Percentiles rank a stretch among this genome's conserved stretches.
Evolutionary conservation across 768 basidiomycete genomes (phyloP).

Genomic region (Mycena haematopus): DNA sequence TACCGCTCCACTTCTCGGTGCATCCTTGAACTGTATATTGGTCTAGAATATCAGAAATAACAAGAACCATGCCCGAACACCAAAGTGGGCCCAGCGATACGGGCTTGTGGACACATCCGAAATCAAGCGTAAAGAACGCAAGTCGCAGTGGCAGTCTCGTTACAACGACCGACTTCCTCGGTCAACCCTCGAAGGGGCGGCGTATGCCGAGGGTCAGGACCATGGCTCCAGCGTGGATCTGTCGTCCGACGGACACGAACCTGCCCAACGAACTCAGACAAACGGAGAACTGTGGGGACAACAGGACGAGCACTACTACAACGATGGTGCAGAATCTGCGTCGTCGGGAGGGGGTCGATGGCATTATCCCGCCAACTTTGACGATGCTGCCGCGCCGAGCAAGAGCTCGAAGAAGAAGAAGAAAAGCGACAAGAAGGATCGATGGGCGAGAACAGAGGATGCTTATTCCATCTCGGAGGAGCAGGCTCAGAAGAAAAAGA

Average conservation of each 20-base stretch:
- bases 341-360: slow-evolving; percentile 63
- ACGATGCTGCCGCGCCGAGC: slow-evolving; percentile 57
- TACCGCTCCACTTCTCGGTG: not conserved
- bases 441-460: slow-evolving; percentile 88
- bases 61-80: slow-evolving; percentile 90
- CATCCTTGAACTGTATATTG: slow-evolving; percentile 8
- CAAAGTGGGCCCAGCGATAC: slow-evolving; percentile 92
- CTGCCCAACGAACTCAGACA: slow-evolving; percentile 41
- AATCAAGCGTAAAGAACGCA: slow-evolving; percentile 77
- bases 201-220: slow-evolving; percentile 84
- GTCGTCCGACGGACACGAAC: slow-evolving; percentile 40
- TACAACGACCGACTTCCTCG: slow-evolving; percentile 82
- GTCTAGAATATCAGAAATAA: slow-evolving; percentile 92
- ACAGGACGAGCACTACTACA: slow-evolving; percentile 81
- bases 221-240: slow-evolving; percentile 50
- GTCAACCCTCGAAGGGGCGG: slow-evolving; percentile 72
- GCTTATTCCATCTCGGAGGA: slow-evolving; percentile 67
- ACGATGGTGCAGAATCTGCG: slow-evolving; percentile 43
- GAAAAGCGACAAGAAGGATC: slow-evolving; percentile 84
- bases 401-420: slow-evolving; percentile 57
- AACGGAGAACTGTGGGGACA: slow-evolving; percentile 73
- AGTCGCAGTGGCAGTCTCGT: slow-evolving; percentile 86
- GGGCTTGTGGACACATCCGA: slow-evolving; percentile 86
- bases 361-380: slow-evolving; percentile 88
- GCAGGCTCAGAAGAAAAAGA: slow-evolving; percentile 55